Conservation (phyloP, 352 stramenopile genomes). For the Aphanomyces invadans region DNA sequence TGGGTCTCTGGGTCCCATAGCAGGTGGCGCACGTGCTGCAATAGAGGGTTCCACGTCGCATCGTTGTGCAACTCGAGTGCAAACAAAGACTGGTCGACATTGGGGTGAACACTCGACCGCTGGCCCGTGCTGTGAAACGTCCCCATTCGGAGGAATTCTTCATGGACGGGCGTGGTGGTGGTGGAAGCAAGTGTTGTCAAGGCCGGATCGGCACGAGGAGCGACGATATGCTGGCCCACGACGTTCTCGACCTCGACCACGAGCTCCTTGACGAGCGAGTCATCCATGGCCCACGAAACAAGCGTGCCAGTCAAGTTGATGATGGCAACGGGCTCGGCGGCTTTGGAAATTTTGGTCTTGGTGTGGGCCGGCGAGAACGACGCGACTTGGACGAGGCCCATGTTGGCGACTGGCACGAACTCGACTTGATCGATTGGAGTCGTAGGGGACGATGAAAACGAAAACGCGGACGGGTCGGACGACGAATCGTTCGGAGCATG, state of each 20-base stretch:
- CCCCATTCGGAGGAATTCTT: not conserved
- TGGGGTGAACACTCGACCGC: not conserved
- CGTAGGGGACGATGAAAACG: not conserved
- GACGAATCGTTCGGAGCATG: not conserved
- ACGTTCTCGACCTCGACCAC: constrained; percentile 69
- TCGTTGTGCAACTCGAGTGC: not conserved
- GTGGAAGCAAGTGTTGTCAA: too few relatives aligned
- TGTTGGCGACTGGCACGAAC: constrained; percentile 70
- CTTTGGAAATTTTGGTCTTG: constrained; percentile 44
- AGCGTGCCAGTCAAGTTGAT: constrained; percentile 50
- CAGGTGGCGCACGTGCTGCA: not conserved
- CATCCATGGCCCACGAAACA: constrained; percentile 30
- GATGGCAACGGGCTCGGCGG: constrained; percentile 47
- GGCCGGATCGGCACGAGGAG: too few relatives aligned
- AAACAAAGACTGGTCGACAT: not conserved
- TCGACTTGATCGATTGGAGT: constrained; percentile 19
- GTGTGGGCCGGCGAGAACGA: constrained; percentile 27
- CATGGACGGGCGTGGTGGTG: not conserved
- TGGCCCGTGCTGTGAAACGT: not conserved
- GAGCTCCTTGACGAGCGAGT: constrained; percentile 34
- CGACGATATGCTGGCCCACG: constrained; percentile 23
- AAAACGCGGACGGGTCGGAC: not conserved
- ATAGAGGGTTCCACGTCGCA: not conserved
- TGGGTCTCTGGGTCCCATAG: not conserved
- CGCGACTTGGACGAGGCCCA: constrained; percentile 64